phyloP scores from a whole-genome alignment of 2,329 filamentous ascomycete species.

The Oidium heveae region DNA sequence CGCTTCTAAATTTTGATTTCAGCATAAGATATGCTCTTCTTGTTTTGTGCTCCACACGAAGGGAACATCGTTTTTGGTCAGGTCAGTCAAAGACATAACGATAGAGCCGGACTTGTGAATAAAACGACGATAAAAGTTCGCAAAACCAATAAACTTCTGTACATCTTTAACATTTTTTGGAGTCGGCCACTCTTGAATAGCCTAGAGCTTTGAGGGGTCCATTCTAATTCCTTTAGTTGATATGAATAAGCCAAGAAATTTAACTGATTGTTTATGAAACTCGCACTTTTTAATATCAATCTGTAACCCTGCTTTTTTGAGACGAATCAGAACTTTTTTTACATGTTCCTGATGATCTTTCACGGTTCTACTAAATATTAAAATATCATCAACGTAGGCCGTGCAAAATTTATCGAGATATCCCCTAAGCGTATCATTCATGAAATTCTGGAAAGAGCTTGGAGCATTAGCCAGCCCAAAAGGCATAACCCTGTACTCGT shows the following conservation, averaged over 20 bases:
- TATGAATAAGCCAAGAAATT: not conserved
- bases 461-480: conserved; percentile 11
- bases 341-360: not conserved
- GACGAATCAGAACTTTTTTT: not conserved
- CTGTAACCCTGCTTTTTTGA: not conserved
- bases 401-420: conserved; percentile 4
- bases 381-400: conserved; percentile 4
- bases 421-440: conserved; percentile 4
- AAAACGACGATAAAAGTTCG: not conserved
- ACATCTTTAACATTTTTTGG: not conserved
- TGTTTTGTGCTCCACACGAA: not conserved
- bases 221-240: not conserved
- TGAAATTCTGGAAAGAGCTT: conserved; percentile 4
- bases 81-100: not conserved
- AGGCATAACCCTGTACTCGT: conserved; percentile 11
- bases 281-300: not conserved
- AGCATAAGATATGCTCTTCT: too few species aligned
- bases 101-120: not conserved
- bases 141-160: not conserved
- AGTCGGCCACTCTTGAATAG: not conserved
- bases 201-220: not conserved
- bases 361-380: conserved; percentile 1
- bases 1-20: too few species aligned
- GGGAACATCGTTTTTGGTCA: not conserved
- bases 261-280: not conserved